Evolutionary conservation across 2,329 filamentous ascomycete genomes (phyloP), one percentile per base, ranked within the genome.

Genomic region (Endoconidiophora laricicola): DNA sequence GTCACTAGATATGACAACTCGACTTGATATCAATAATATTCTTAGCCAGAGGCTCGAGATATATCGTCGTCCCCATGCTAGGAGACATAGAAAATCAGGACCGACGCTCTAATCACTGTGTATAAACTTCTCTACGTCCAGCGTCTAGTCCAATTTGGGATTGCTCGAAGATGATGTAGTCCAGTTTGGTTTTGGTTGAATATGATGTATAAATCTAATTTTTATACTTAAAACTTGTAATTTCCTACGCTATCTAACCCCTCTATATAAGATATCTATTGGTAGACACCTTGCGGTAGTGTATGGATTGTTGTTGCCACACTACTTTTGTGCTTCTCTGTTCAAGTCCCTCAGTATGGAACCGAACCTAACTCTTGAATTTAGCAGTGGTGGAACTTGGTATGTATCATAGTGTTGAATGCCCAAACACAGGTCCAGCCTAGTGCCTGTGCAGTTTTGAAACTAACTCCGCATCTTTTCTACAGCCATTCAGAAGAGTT

Each of bases 11-110:
- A 67, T 10, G 67, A 67, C 49, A 66, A 53, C 54, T 69, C 67
- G 48, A 71, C 2, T 68, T 68, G 37, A 71, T 61, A 55, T 71
- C 68, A 2, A 68, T 68, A 10, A 68, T 66, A 5, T 57, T 62
- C 54, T 58, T 51, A 2, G 66, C 68, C 43, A 71, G 63, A 3
- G 68, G 66, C 6, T 68, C 68, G 2, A 60, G 61, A 50, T 61
- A 70, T 66, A 66, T 69, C 6, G 63, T 63, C 52, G 69, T 66
- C 16, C 59, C 59, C 61, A 71, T 69, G 14, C 62, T 60, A 3
- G 68, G 67, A 3, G 70, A 56, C 1, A 68, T 61, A 22, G 71
- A 50, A 71, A 61, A 68, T 68, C 44, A 67, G 47, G 2, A 69
- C 24, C 4, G 65, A 72, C 2, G 69, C 69, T 3, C 61, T 60